Percentiles rank a stretch among this genome's conserved stretches.
These are phyloP conservation scores for Lachancea sp. DNA, from an alignment of 805 yeast species.

Conservation along the genomic window DNA sequence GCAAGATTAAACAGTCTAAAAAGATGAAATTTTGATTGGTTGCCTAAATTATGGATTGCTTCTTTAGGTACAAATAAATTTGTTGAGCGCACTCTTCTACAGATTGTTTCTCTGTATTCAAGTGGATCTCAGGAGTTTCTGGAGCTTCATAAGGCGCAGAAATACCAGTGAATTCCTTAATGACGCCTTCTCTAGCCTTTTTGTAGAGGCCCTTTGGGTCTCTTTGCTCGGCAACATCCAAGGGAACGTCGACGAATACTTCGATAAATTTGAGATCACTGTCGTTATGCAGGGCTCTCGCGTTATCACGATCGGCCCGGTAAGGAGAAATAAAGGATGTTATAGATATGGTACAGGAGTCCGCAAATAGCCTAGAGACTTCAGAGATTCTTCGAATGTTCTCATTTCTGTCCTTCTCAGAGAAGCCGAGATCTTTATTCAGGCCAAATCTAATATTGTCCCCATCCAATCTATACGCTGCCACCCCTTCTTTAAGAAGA, in stretches of 20 bases:
- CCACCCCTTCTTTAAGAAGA: conserved; percentile 59
- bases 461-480: conserved; percentile 86
- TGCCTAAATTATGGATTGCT: conserved; percentile 34
- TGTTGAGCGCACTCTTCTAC: conserved; percentile 77
- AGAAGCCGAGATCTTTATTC: conserved; percentile 90
- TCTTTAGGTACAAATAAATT: conserved; percentile 61
- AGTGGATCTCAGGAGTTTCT: conserved; percentile 70
- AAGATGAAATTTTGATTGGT: conserved; percentile 30
- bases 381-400: conserved; percentile 93
- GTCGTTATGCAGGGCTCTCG: conserved; percentile 76
- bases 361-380: conserved; percentile 90
- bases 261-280: conserved; percentile 79
- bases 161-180: conserved; percentile 92
- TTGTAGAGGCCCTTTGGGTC: conserved; percentile 96
- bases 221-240: conserved; percentile 91
- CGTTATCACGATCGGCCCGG: conserved; percentile 73
- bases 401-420: conserved; percentile 87
- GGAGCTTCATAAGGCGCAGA: conserved; percentile 97
- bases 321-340: conserved; percentile 94
- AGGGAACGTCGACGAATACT: conserved; percentile 88
- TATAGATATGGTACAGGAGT: conserved; percentile 78
- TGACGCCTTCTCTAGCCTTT: conserved; percentile 92
- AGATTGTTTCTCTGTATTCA: conserved; percentile 61
- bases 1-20: conserved; percentile 81
- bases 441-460: conserved; percentile 92